These are phyloP conservation scores for Carnegiea gigantea DNA, from an alignment of 179 eudicot genomes.

Conservation along the genomic window DNA sequence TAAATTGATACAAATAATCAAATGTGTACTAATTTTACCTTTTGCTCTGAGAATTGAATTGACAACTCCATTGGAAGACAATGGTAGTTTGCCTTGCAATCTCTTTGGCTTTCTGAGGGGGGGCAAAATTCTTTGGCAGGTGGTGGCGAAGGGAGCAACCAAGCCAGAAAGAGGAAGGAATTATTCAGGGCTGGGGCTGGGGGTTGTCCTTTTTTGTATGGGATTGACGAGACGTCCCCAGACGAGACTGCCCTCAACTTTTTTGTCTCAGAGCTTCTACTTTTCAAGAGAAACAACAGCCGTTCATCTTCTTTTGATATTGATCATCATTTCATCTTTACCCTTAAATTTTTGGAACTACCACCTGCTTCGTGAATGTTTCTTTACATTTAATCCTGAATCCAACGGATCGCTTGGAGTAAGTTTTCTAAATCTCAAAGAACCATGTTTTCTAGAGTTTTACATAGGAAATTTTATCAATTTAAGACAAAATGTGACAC, in stretches of 20 bases:
- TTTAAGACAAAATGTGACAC: no score
- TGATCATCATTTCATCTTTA: background rate
- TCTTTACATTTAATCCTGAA: no score
- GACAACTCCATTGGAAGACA: no score
- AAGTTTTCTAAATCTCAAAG: no score
- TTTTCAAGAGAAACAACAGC: background rate
- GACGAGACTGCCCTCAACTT: background rate
- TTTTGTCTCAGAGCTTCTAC: background rate
- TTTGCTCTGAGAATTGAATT: no score
- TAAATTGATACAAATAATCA: no score
- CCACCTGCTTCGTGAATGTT: background rate
- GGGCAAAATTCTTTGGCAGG: background rate
- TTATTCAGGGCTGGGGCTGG: background rate
- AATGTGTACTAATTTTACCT: no score
- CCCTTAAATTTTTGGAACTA: background rate
- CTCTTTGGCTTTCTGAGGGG: background rate
- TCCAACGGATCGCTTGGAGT: no score
- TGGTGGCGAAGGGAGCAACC: background rate
- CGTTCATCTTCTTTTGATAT: background rate
- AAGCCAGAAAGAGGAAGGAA: background rate
- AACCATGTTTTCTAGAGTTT: no score
- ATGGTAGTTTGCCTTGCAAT: no score
- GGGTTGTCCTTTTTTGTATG: background rate
- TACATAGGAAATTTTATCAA: background rate
- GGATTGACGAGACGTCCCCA: slow-evolving; percentile 4